Evolutionary conservation across 495 filamentous ascomycete species (phyloP), one percentile per base, ranked within the genome.

Genomic region (Neohortaea acidophila): DNA sequence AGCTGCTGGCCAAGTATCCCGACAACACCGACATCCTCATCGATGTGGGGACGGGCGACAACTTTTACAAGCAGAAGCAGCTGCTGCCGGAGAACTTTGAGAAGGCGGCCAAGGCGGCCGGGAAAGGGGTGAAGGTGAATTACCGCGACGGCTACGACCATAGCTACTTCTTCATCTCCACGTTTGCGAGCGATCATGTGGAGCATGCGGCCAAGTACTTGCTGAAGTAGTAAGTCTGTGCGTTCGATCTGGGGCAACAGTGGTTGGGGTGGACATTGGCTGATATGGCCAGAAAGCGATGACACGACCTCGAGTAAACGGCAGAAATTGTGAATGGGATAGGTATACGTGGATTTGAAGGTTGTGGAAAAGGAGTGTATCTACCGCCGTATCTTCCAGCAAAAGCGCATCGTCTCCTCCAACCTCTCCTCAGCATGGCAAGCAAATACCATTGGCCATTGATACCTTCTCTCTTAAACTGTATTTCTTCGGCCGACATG

Each of bases 91-190:
- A 97, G 69, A 94, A 94, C 57, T 79, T 97, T 44, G 72, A 77
- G 43, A 68, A 75, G 54, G 86, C 80, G 4, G 85, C 75, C 14
- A 70, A 75, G 55, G 75, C 79, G 46, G 66, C 68, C 5, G 84
- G 80, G 0, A 71, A 73, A 26, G 69, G 78, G 18, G 56, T 84
- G 41, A 69, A 70, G 32, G 55, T 94, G 44, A 67, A 89, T 51
- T 89, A 86, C 65, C 87, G 94, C 62, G 64, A 73, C 54, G 85
- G 74, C 36, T 97, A 97, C 55, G 91, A 97, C 59, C 89, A 96
- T 58, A 91, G 83, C 38, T 97, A 97, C 57, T 94, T 70, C 59
- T 92, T 89, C 51, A 87, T 97, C 64, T 73, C 87, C 21, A 72
- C 66, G 9, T 97, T 97, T 60, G 68, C 79, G 33, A 77, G 78